phyloP scores from a whole-genome alignment of 352 stramenopile genomes.

The Phytophthora syringae region DNA sequence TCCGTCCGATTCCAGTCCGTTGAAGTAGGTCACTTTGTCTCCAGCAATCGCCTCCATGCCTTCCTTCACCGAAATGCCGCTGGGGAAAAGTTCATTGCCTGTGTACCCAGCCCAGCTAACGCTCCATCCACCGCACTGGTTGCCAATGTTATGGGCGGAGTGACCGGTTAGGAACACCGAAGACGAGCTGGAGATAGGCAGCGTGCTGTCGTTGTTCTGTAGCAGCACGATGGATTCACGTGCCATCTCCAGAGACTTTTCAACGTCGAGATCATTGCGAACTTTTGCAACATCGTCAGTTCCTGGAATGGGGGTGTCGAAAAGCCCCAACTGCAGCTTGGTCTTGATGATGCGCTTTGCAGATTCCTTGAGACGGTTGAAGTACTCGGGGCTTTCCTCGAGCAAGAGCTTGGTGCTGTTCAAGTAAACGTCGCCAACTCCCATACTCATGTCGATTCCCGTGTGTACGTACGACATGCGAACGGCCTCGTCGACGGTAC shows the following conservation, averaged over 20 bases:
- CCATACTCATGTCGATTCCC: constrained; percentile 92
- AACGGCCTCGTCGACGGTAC: constrained; percentile 47
- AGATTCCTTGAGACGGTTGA: constrained; percentile 59
- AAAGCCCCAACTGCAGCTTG: constrained; percentile 68
- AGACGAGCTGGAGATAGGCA: constrained; percentile 43
- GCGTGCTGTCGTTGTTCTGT: constrained; percentile 70
- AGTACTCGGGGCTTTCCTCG: constrained; percentile 36
- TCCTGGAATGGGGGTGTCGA: constrained; percentile 57
- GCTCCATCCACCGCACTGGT: constrained; percentile 28
- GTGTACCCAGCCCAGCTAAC: constrained; percentile 63
- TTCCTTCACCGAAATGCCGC: constrained; percentile 55
- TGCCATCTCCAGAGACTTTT: constrained; percentile 61
- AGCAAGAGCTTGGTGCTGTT: constrained; percentile 50
- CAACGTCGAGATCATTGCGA: constrained; percentile 45
- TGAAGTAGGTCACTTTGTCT: constrained; percentile 46
- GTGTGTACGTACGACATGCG: constrained; percentile 68
- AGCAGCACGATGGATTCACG: constrained; percentile 79
- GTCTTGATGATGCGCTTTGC: constrained; percentile 66
- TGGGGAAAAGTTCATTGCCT: constrained; percentile 47
- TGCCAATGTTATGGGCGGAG: constrained; percentile 35
- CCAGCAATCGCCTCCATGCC: constrained; percentile 35
- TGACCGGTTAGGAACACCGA: constrained; percentile 43
- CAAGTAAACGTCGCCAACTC: constrained; percentile 41
- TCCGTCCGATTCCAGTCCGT: constrained; percentile 47
- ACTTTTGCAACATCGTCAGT: constrained; percentile 47